Conservation (phyloP, 768 basidiomycete species). For the Russula earlei region DNA sequence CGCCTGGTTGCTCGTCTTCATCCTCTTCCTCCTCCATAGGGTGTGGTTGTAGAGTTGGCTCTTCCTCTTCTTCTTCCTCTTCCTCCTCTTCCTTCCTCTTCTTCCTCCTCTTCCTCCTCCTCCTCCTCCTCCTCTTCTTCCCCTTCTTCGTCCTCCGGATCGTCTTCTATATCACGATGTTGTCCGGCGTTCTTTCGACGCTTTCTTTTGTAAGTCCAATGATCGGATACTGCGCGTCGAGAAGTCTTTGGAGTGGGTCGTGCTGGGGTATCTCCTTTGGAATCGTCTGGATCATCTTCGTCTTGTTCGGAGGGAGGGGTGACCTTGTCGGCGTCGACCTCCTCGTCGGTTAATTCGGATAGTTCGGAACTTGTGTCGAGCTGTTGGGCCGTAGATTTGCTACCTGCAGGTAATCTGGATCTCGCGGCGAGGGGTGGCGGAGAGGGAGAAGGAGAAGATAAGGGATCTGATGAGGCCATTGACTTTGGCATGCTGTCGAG, state of each 20-base stretch:
- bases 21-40: constrained; percentile 41
- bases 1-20: constrained; percentile 18
- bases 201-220: constrained; percentile 49
- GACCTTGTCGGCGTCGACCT: constrained; percentile 42
- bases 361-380: constrained; percentile 67
- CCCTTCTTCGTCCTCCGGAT: constrained; percentile 36
- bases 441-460: constrained; percentile 61
- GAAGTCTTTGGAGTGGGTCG: constrained; percentile 34
- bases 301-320: constrained; percentile 7
- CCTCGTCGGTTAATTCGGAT: constrained; percentile 78
- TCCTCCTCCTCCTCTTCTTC: constrained; percentile 42
- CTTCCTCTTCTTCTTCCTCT: constrained; percentile 32
- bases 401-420: constrained; percentile 22
- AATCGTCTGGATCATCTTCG: constrained; percentile 18
- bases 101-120: constrained; percentile 36
- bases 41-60: constrained; percentile 25
- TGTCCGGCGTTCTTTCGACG: constrained; percentile 27
- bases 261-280: constrained; percentile 19
- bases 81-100: constrained; percentile 42
- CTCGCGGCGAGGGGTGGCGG: constrained; percentile 34
- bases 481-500: constrained; percentile 36
- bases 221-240: constrained; percentile 63
- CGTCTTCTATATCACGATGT: constrained; percentile 26
- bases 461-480: constrained; percentile 52
- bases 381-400: constrained; percentile 26